phyloP scores from a whole-genome alignment of 2,329 filamentous ascomycete genomes.

The Drechslerella dactyloides region DNA sequence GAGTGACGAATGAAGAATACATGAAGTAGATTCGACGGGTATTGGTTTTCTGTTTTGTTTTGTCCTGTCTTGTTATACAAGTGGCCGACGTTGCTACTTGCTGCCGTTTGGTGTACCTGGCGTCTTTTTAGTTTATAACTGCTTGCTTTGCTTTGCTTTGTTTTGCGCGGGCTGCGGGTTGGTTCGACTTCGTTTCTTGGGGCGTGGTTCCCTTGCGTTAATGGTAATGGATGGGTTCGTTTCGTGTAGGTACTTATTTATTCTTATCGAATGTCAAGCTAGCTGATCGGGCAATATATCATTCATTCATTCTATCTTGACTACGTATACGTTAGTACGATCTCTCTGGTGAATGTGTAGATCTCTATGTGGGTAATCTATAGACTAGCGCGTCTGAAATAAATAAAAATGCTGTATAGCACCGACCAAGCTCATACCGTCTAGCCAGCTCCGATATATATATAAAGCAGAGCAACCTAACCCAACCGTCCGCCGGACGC shows the following conservation, averaged over 20 bases:
- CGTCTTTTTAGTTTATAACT: slow-evolving; percentile 38
- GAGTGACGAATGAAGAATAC: slow-evolving; percentile 41
- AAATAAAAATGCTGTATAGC: too few relatives aligned
- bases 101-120: slow-evolving; percentile 44
- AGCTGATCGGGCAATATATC: background rate
- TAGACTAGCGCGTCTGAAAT: too few relatives aligned
- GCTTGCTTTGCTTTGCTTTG: slow-evolving; percentile 19
- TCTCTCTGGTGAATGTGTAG: too few relatives aligned
- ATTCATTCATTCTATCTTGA: background rate
- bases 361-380: too few relatives aligned
- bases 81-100: background rate
- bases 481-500: too few relatives aligned
- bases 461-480: too few relatives aligned
- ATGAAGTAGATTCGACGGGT: slow-evolving; percentile 47
- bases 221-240: slow-evolving; percentile 14
- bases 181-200: slow-evolving; percentile 14
- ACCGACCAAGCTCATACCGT: too few relatives aligned
- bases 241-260: slow-evolving; percentile 43
- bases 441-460: too few relatives aligned
- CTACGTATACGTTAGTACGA: too few relatives aligned
- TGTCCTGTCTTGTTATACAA: background rate
- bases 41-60: slow-evolving; percentile 22
- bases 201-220: slow-evolving; percentile 11
- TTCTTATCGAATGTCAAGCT: slow-evolving; percentile 1
- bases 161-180: slow-evolving; percentile 6